A percentile compares a stretch with the other conserved stretches of the same genome.
phyloP scores from a whole-genome alignment of 1,139 yeast species.

The Blastobotrys illinoisensis region DNA sequence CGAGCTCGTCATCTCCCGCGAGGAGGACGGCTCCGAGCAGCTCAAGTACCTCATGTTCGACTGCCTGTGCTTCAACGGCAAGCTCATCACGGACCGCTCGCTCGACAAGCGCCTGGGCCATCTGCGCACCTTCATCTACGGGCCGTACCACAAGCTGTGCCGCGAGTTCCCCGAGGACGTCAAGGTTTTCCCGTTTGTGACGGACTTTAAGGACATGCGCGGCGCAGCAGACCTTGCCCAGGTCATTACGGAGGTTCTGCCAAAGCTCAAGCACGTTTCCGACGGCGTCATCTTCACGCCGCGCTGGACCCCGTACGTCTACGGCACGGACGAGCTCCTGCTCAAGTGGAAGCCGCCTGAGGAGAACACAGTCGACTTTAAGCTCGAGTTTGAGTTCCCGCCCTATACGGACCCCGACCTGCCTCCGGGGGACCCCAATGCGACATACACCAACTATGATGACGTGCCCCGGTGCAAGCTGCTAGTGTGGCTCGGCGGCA shows the following conservation, averaged over 20 bases:
- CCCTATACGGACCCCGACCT: constrained; percentile 61
- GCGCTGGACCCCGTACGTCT: constrained; percentile 77
- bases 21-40: constrained; percentile 50
- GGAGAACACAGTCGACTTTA: constrained; percentile 89
- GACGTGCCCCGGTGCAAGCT: constrained; percentile 63
- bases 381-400: constrained; percentile 63
- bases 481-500: constrained; percentile 76
- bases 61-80: constrained; percentile 78
- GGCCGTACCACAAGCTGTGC: constrained; percentile 73
- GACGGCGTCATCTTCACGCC: constrained; percentile 95
- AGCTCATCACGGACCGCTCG: constrained; percentile 59
- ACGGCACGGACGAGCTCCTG: constrained; percentile 73
- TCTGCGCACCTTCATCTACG: constrained; percentile 72
- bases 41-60: constrained; percentile 84
- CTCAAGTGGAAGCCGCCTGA: constrained; percentile 97
- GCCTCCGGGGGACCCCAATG: constrained; percentile 60
- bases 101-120: constrained; percentile 82
- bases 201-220: constrained; percentile 83
- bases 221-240: constrained; percentile 71
- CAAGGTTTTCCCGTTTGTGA: constrained; percentile 74
- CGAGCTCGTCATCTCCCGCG: constrained; percentile 55
- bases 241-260: constrained; percentile 63
- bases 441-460: constrained; percentile 70
- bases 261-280: constrained; percentile 74
- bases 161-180: constrained; percentile 65